A percentile compares a stretch with the other conserved stretches of the same genome.
phyloP scores from a whole-genome alignment of 106 monocot species.

The Iris macrosiphon region DNA sequence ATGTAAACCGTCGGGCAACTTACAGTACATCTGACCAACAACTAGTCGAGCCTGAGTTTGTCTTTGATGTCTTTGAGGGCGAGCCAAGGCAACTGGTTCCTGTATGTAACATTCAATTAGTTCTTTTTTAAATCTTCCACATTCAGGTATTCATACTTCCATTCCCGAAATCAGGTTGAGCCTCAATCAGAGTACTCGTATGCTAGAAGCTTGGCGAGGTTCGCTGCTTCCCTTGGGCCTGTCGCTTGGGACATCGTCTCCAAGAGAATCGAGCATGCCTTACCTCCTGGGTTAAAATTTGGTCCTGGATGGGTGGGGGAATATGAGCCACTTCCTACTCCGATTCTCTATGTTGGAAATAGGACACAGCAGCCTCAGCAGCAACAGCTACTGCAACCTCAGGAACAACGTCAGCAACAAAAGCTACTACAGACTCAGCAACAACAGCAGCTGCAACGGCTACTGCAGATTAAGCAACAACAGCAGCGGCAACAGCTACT shows the following conservation, averaged over 20 bases:
- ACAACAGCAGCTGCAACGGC: not conserved
- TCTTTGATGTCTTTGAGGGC: conserved; percentile 26
- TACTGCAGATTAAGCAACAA: no score
- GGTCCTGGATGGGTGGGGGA: conserved; percentile 86
- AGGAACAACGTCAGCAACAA: not conserved
- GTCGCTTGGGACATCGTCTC: conserved; percentile 68
- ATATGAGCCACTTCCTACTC: conserved; percentile 50
- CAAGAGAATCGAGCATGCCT: conserved; percentile 34
- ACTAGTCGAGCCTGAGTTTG: conserved; percentile 19
- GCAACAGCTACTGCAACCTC: not conserved
- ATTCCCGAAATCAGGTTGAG: conserved; percentile 36
- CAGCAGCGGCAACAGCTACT: not conserved
- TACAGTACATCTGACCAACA: conserved; percentile 41
- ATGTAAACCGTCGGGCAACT: conserved; percentile 72
- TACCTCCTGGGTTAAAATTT: conserved; percentile 65
- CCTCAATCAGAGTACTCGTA: conserved; percentile 42
- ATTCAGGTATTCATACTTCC: not conserved
- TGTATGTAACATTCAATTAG: conserved; percentile 36
- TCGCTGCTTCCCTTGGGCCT: conserved; percentile 61
- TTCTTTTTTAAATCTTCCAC: not conserved
- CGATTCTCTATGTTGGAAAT: conserved; percentile 32
- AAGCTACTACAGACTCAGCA: conserved; percentile 5
- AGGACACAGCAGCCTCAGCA: not conserved
- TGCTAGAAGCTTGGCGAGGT: conserved; percentile 74
- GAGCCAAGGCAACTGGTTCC: conserved; percentile 44